Evolutionary conservation across 2,329 filamentous ascomycete species (phyloP).

Genomic region (Penicillium expansum): DNA sequence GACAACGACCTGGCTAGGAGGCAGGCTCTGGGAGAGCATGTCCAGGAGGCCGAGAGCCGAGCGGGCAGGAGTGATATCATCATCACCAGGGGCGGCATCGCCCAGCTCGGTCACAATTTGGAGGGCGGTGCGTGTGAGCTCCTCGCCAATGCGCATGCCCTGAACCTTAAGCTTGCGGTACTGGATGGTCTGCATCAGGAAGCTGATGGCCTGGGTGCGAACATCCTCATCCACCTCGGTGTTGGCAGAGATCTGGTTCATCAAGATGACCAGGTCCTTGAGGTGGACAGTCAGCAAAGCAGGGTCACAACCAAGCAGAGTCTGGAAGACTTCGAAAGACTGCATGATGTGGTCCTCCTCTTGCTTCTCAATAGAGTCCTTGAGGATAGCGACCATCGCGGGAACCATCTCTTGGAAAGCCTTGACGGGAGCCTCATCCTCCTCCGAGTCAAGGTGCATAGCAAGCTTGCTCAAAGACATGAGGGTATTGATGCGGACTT

Average conservation of each 20-base stretch:
- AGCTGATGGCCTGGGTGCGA: slow-evolving; percentile 83
- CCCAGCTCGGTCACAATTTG: slow-evolving; percentile 88
- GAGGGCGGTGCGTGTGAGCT: slow-evolving; percentile 82
- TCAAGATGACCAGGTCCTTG: slow-evolving; percentile 86
- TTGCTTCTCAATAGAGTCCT: slow-evolving; percentile 72
- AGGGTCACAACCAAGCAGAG: slow-evolving; percentile 84
- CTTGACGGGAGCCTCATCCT: slow-evolving; percentile 70
- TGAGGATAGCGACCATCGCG: slow-evolving; percentile 83
- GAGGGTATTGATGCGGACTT: slow-evolving; percentile 93
- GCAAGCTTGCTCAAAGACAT: slow-evolving; percentile 84
- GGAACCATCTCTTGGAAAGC: slow-evolving; percentile 79
- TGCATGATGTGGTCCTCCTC: slow-evolving; percentile 88
- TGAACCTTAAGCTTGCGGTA: slow-evolving; percentile 97
- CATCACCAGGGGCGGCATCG: slow-evolving; percentile 64
- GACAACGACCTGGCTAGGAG: slow-evolving; percentile 90
- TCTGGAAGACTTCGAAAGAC: slow-evolving; percentile 96
- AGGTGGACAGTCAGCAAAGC: slow-evolving; percentile 81
- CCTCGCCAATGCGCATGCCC: slow-evolving; percentile 78
- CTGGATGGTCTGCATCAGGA: slow-evolving; percentile 87
- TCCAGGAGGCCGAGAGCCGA: slow-evolving; percentile 85
- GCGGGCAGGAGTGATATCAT: slow-evolving; percentile 80
- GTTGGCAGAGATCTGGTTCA: slow-evolving; percentile 81
- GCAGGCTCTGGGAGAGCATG: slow-evolving; percentile 80
- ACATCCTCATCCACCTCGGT: slow-evolving; percentile 77
- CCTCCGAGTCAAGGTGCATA: slow-evolving; percentile 82